Conservation (phyloP, 1,284 basidiomycete genomes). For the Melampsora americana region DNA sequence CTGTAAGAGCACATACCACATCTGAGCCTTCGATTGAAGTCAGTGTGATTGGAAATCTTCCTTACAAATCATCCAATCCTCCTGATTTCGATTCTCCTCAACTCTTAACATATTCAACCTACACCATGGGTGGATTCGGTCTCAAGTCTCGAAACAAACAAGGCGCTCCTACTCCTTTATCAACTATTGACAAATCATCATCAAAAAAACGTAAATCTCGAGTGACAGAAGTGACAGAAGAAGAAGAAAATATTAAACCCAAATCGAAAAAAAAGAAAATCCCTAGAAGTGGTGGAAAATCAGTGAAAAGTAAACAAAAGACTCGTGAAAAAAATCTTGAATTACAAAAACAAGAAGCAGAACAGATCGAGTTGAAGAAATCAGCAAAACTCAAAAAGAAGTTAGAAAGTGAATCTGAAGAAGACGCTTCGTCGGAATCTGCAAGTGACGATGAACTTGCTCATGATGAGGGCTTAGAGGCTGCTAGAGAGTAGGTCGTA, state of each 20-base stretch:
- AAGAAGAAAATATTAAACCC: background rate
- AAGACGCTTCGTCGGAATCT: conserved; percentile 28
- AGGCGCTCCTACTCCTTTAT: conserved; percentile 22
- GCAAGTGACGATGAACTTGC: conserved; percentile 46
- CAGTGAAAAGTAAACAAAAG: conserved; percentile 32
- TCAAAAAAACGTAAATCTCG: background rate
- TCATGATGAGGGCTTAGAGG: conserved; percentile 42
- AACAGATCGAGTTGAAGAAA: conserved; percentile 46
- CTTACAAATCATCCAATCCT: no score
- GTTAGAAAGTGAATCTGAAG: conserved; percentile 20
- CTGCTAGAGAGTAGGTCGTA: conserved; percentile 29
- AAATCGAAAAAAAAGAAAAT: conserved; percentile 31
- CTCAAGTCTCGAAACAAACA: conserved; percentile 44
- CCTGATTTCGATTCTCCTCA: no score
- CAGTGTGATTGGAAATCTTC: no score
- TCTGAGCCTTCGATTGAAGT: no score
- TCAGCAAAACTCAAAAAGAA: conserved; percentile 44
- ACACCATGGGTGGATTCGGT: conserved; percentile 41
- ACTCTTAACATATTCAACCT: no score
- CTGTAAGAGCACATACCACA: no score
- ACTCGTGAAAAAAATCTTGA: conserved; percentile 3
- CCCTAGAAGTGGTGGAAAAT: conserved; percentile 42
- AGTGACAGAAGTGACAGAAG: background rate
- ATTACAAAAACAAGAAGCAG: conserved; percentile 36
- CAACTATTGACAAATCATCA: background rate